Base-by-base conservation (phyloP, 495 filamentous ascomycete species). In the Penicillium bovifimosum region DNA sequence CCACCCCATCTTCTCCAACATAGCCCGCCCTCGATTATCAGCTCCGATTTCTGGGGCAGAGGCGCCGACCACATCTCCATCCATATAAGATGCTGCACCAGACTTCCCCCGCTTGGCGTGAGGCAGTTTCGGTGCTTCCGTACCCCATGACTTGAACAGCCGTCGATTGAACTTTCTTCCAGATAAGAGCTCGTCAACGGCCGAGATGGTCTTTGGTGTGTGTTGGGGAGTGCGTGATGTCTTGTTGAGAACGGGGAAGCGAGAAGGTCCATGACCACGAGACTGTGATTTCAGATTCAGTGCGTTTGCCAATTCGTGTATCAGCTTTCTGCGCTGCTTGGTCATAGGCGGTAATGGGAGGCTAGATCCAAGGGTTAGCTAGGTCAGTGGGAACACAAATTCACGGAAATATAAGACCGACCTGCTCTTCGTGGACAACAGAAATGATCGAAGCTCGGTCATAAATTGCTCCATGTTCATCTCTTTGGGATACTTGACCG, bases 1-100 rank as follows among this genome's bases (percentile, higher is more conserved):
- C 89, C 95, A 99, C 14, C 93, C 93, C 93, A 97, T 97, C 72
- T 92, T 97, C 68, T 96, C 91, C 47, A 99, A 65, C 86, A 99
- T 90, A 3, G 82, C 83, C 38, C 89, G 79, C 17, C 93, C 93
- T 58, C 78, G 86, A 54, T 96, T 99, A 41, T 87, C 90, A 3
- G 70, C 75, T 1, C 89, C 88, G 24, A 99, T 75, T 66, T 95
- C 92, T 2, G 88, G 86, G 0, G 91, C 93, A 29, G 80, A 78
- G 9, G 79, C 88, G 36, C 92, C 93, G 16, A 96, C 91, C 38
- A 95, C 71, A 50, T 96, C 90, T n/a, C 93, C 93, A 56, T 97
- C 88, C 54, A 81, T 80, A 48, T 90, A 87, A 7, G 76, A 78
- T 27, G 81, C 75, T 6, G 76, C 76, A 10, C 69, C 61, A 41